Evolutionary conservation across 2,329 filamentous ascomycete genomes (phyloP).

Genomic region (Penicillium concentricum): DNA sequence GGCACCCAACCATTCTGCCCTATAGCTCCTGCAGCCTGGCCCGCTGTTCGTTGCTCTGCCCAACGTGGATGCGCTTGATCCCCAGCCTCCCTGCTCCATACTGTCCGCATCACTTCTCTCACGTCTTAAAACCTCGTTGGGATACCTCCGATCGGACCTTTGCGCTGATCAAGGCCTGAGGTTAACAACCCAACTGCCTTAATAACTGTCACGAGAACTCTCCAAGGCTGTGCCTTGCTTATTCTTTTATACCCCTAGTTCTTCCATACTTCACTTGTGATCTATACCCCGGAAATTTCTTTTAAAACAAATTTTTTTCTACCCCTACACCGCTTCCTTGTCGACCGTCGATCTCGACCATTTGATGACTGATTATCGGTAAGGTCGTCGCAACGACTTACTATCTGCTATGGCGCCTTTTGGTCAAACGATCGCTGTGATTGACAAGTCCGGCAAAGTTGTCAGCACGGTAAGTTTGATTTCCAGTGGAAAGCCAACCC

Average conservation of each 20-base stretch:
- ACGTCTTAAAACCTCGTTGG: slow-evolving; percentile 6
- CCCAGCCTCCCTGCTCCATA: slow-evolving; percentile 14
- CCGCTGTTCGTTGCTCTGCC: slow-evolving; percentile 23
- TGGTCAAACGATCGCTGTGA: slow-evolving; percentile 78
- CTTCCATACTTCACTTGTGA: not conserved
- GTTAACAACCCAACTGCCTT: slow-evolving; percentile 1
- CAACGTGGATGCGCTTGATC: slow-evolving; percentile 21
- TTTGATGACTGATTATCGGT: slow-evolving; percentile 18
- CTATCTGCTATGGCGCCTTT: slow-evolving; percentile 30
- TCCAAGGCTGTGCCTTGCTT: not conserved
- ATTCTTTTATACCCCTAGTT: slow-evolving; percentile 1
- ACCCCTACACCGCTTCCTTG: slow-evolving; percentile 16
- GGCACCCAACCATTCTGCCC: slow-evolving; percentile 19
- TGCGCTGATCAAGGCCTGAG: slow-evolving; percentile 10
- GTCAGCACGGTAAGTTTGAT: slow-evolving; percentile 71
- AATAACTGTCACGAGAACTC: not conserved
- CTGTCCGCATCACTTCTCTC: slow-evolving; percentile 11
- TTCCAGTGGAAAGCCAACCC: slow-evolving; percentile 5
- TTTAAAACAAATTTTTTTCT: not conserved
- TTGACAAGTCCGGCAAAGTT: slow-evolving; percentile 88
- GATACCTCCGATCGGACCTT: slow-evolving; percentile 13
- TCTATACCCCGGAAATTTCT: slow-evolving; percentile 7
- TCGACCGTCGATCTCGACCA: slow-evolving; percentile 5
- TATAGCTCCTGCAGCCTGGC: slow-evolving; percentile 7
- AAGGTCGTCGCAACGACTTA: slow-evolving; percentile 14